Conservation (phyloP, 148 eudicot genomes). For the Arctostaphylos glauca region DNA sequence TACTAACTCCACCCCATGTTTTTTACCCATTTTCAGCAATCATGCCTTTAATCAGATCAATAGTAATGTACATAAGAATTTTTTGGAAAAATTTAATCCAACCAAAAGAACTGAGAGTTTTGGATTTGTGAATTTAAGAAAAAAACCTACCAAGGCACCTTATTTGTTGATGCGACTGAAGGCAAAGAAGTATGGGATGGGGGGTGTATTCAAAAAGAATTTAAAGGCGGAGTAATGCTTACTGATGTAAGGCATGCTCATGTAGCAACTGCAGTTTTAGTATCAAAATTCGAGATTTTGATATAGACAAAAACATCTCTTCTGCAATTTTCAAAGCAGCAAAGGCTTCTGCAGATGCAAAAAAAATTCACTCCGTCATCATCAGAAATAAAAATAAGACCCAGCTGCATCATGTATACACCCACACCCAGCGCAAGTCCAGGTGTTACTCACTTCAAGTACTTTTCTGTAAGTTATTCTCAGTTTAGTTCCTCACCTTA, state of each 20-base stretch:
- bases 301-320: constrained; percentile 68
- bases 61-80: not conserved
- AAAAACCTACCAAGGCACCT: not conserved
- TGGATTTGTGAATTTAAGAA: not conserved
- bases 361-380: not conserved
- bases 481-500: not conserved
- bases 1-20: not conserved
- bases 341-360: constrained; percentile 68
- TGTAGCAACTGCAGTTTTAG: constrained; percentile 91
- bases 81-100: not conserved
- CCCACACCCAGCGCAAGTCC: not conserved
- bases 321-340: constrained; percentile 72
- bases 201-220: not conserved
- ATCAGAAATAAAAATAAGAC: not conserved
- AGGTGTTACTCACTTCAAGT: not conserved
- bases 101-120: not conserved
- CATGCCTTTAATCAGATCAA: not conserved
- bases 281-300: constrained; percentile 69
- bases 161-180: not conserved
- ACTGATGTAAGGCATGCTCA: constrained; percentile 89
- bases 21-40: not conserved
- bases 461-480: not conserved
- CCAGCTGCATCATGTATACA: not conserved
- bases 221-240: not conserved
- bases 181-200: not conserved